These are phyloP conservation scores for Pochonia chlamydosporia DNA, from an alignment of 2,329 filamentous ascomycete species.

Conservation along the genomic window DNA sequence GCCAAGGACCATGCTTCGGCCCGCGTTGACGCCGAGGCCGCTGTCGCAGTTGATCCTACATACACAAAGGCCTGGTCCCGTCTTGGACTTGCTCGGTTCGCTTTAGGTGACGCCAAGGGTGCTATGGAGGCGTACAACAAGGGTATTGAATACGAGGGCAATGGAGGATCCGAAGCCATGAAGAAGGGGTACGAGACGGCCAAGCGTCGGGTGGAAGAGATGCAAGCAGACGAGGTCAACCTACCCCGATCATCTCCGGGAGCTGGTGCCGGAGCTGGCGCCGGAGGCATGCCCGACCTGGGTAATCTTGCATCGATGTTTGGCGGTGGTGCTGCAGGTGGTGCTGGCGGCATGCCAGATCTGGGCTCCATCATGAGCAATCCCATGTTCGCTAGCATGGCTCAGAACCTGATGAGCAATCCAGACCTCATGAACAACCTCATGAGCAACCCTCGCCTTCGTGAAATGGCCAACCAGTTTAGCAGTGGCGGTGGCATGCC, in stretches of 20 bases:
- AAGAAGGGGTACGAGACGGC: constrained; percentile 95
- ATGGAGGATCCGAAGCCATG: constrained; percentile 93
- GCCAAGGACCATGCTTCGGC: constrained; percentile 79
- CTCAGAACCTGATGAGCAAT: constrained; percentile 95
- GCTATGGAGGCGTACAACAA: constrained; percentile 91
- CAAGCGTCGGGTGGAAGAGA: constrained; percentile 78
- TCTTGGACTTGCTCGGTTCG: constrained; percentile 84
- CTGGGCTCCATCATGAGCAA: constrained; percentile 86
- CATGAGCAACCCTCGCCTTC: constrained; percentile 87
- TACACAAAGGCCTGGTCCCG: constrained; percentile 98
- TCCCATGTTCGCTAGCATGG: constrained; percentile 97
- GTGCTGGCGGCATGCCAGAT: constrained; percentile 80
- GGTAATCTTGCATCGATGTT: constrained; percentile 66
- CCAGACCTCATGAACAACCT: constrained; percentile 86
- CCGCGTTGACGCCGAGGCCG: constrained; percentile 82
- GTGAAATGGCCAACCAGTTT: constrained; percentile 82
- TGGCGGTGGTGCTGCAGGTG: constrained; percentile 54
- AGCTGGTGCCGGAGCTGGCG: constrained; percentile 42
- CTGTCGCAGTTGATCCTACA: constrained; percentile 77
- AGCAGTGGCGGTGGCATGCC: constrained; percentile 79
- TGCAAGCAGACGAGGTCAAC: constrained; percentile 44
- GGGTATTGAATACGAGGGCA: constrained; percentile 91
- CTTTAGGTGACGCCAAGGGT: constrained; percentile 82
- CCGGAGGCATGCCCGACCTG: constrained; percentile 66
- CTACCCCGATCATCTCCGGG: constrained; percentile 43